A percentile compares a stretch with the other conserved stretches of the same genome.
These are phyloP conservation scores for Oryza nivara DNA, from an alignment of 176 grass and related monocot genomes.

Conservation along the genomic window DNA sequence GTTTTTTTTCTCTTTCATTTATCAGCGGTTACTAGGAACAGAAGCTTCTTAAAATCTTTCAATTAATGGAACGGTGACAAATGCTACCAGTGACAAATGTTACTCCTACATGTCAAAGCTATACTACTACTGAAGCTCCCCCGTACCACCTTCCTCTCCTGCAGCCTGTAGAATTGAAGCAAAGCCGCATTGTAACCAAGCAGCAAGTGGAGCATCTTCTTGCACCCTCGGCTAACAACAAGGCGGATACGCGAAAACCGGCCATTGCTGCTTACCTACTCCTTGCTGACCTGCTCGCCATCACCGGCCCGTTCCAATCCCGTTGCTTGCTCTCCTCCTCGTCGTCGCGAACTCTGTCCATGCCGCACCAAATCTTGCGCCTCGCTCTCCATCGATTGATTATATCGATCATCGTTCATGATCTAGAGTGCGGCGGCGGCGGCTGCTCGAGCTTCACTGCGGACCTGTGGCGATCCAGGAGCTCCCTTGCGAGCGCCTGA, in stretches of 20 bases:
- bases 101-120: slow-evolving; percentile 57
- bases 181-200: slow-evolving; percentile 45
- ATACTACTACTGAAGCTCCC: slow-evolving; percentile 27
- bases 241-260: slow-evolving; percentile 66
- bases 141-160: slow-evolving; percentile 28
- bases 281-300: slow-evolving; percentile 31
- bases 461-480: slow-evolving; percentile 73
- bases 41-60: slow-evolving; percentile 50
- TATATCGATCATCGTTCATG: slow-evolving; percentile 17
- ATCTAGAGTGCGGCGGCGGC: slow-evolving; percentile 51
- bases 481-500: slow-evolving; percentile 85
- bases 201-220: slow-evolving; percentile 50
- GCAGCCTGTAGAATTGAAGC: slow-evolving; percentile 29
- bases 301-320: slow-evolving; percentile 31
- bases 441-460: slow-evolving; percentile 56
- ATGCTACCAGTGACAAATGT: slow-evolving; percentile 42
- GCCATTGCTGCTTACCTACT: slow-evolving; percentile 70
- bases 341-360: slow-evolving; percentile 40
- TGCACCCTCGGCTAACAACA: slow-evolving; percentile 58
- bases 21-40: neutral
- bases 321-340: slow-evolving; percentile 19
- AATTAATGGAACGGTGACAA: slow-evolving; percentile 56
- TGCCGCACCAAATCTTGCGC: slow-evolving; percentile 19
- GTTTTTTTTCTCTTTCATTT: neutral
- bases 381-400: slow-evolving; percentile 6